Evolutionary conservation across 306 rosid genomes (phyloP), one percentile per base, ranked within the genome.

Genomic region (Trichosanthes truncata): DNA sequence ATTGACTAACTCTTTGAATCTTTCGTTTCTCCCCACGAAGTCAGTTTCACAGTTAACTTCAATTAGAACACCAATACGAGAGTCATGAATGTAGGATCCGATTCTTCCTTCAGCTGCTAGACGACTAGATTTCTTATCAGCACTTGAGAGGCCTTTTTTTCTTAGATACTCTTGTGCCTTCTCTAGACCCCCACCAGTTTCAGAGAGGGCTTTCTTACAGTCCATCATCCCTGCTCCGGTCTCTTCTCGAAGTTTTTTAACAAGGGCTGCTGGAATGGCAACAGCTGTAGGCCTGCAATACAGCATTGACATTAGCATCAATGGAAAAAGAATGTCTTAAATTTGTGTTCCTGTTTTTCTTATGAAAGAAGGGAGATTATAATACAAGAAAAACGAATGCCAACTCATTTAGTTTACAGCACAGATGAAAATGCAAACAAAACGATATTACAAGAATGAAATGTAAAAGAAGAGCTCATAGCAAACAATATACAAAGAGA

Each of bases 201-300:
- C 99, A 36, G 99, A 84, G 61, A 93, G 94, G 79, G 97, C 98
- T 87, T 89, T 96, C 97, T 96, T 96, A 82, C 99, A 96, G 82
- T 96, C 98, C 98, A 96, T 96, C 99, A 96, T 96, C 80, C 98
- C 99, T 5, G 97, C 99, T 83, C 97, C 99, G 5, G 98, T 91
- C 87, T 96, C 99, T 74, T 93, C 98, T 25, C 99, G 85, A 57
- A 96, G 83, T 81, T 93, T 93, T 82, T 96, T 96, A 76, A 91
- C 99, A 89, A 96, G 85, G 65, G 89, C 78, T 0, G 98, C 96
- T 6, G 98, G 92, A 67, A 96, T 72, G 2, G 85, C 67, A n/a
- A 86, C 90, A n/a, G 89, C 77, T 73, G 92, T 51, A 83, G 89
- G 84, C 88, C 99, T 93, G 92, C 77, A 82, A 80, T 82, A 83